Evolutionary conservation across 345 rosid genomes (phyloP), one percentile per base, ranked within the genome.

Genomic region (Hevea brasiliensis): DNA sequence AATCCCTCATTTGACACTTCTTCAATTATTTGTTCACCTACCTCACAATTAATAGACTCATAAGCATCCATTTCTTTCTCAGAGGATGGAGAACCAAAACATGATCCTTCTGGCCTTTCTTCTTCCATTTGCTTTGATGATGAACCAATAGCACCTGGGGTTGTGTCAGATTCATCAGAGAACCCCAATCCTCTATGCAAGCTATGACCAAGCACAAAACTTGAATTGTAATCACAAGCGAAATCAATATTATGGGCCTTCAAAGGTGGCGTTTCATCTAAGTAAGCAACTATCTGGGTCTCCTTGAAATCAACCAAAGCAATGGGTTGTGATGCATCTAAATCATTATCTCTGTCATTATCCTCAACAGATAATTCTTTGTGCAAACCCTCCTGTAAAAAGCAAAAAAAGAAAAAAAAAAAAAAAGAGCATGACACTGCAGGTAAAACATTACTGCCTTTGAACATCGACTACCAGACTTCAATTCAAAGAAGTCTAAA

Each of bases 101-200:
- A 68, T n/a, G 56, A 35, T 42, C 68, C 81, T 42, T 72, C 85
- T 70, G 54, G 63, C 60, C n/a, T n/a, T n/a, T 65, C 48, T 41
- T 32, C 73, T 77, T 78, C 86, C 72, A 72, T 77, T 61, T 81
- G 72, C 73, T 81, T 86, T 21, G 86, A 81, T 27, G 86, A 76
- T 18, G 84, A 84, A 59, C 74, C 87, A 29, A 76, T 63, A 69
- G 86, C 89, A 77, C 57, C 80, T 29, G 85, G 82, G 59, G 55
- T 74, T 57, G 76, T 82, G 73, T 89, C 93, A 24, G 81, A 80
- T 72, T 85, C 89, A 74, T 85, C 85, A 81, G 51, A 60, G 66
- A 87, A 85, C 42, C 96, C 97, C 61, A 93, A 81, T 23, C 93
- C 97, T 77, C 53, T 81, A 68, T 89, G 96, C 20, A 84, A 83